These are phyloP conservation scores for Parasitella parasitica DNA, from an alignment of 371 early-diverging fungal species.

Conservation along the genomic window DNA sequence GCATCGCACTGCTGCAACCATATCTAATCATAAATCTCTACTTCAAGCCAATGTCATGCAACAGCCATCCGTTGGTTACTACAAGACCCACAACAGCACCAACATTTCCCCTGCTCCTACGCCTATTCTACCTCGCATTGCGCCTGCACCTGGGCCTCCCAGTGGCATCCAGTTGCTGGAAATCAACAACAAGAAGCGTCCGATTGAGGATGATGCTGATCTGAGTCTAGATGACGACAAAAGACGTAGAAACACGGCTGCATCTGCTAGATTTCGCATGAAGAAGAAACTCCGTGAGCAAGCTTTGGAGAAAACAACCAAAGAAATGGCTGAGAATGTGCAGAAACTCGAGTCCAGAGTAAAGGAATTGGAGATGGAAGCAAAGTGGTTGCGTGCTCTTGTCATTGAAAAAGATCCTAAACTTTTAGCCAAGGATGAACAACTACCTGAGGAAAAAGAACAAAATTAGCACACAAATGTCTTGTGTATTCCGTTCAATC, in stretches of 20 bases:
- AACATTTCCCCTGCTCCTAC: not conserved
- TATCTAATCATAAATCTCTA: not conserved
- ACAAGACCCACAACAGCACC: not conserved
- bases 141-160: constrained; percentile 15
- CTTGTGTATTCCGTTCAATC: not conserved
- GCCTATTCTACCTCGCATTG: constrained; percentile 15
- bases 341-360: constrained; percentile 68
- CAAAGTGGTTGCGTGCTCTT: constrained; percentile 83
- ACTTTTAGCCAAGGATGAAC: constrained; percentile 6
- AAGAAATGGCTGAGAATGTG: constrained; percentile 73
- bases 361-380: constrained; percentile 83
- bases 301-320: constrained; percentile 73
- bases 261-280: constrained; percentile 89
- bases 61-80: not conserved
- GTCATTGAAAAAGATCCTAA: constrained; percentile 70
- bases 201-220: not conserved
- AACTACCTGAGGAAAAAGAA: not conserved
- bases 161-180: constrained; percentile 4
- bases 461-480: too few species aligned
- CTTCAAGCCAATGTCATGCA: not conserved
- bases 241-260: constrained; percentile 88
- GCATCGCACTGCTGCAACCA: not conserved
- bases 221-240: constrained; percentile 70
- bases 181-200: constrained; percentile 4
- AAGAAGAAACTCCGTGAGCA: constrained; percentile 87